These are phyloP conservation scores for Kalanchoe fedtschenkoi DNA, from an alignment of 164 flowering plant genomes.

Conservation along the genomic window DNA sequence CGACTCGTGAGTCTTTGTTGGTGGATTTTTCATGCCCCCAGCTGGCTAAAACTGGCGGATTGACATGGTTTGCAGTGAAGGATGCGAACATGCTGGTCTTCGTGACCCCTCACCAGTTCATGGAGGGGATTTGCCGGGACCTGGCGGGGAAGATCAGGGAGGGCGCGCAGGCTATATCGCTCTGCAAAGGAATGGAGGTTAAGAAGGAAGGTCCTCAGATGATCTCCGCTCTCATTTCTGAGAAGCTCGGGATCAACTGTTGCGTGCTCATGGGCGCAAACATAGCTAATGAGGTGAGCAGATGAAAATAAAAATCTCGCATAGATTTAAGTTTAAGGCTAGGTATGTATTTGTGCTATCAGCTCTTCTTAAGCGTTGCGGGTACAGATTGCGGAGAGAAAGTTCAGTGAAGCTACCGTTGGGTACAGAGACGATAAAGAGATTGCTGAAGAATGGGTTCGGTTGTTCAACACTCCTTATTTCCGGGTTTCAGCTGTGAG, in stretches of 20 bases:
- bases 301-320: not conserved
- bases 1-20: no score
- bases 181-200: conserved; percentile 95
- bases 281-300: conserved; percentile 85
- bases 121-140: conserved; percentile 78
- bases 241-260: conserved; percentile 68
- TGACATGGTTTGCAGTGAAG: conserved; percentile 79
- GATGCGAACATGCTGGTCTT: conserved; percentile 88
- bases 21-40: no score
- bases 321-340: not conserved
- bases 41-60: no score
- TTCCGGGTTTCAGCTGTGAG: conserved; percentile 80
- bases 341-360: not conserved
- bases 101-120: conserved; percentile 92
- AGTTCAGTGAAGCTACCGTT: conserved; percentile 92
- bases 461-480: conserved; percentile 66
- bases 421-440: conserved; percentile 63
- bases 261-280: conserved; percentile 98
- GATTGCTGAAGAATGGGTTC: conserved; percentile 80
- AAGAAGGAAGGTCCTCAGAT: conserved; percentile 86
- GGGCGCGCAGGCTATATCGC: conserved; percentile 68
- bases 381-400: conserved; percentile 82
- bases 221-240: conserved; percentile 71
- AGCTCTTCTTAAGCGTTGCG: no score
- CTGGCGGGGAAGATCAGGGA: conserved; percentile 58